A percentile compares a stretch with the other conserved stretches of the same genome.
Evolutionary conservation across 805 yeast species (phyloP).

Genomic region (Tetrapisispora namnaoensis): DNA sequence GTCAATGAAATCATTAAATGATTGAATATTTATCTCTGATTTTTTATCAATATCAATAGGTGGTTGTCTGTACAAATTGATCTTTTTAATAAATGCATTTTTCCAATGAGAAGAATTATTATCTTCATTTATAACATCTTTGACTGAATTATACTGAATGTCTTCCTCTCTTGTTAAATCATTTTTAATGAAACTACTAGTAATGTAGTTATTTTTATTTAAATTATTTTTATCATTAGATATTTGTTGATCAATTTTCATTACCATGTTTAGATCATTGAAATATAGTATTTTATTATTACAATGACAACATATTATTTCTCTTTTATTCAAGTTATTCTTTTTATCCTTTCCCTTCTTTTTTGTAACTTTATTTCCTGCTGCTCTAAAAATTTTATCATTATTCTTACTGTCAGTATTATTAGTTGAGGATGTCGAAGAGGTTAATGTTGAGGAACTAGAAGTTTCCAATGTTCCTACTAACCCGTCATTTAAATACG

Average conservation of each 20-base stretch:
- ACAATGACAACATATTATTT: background rate
- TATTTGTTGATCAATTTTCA: background rate
- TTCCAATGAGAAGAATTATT: background rate
- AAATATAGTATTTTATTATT: constrained; percentile 1
- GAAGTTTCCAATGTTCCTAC: background rate
- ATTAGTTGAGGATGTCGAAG: background rate
- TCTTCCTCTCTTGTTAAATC: background rate
- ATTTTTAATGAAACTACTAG: background rate
- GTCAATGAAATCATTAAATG: background rate
- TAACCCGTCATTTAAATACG: background rate
- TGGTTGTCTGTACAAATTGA: background rate
- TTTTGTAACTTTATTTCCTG: background rate
- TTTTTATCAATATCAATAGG: background rate
- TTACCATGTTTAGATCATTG: background rate
- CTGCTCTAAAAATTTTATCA: background rate
- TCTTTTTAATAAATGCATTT: too few relatives aligned
- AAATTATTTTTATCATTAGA: background rate
- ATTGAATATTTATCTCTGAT: background rate
- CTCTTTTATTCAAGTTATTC: background rate
- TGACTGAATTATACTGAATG: too few relatives aligned
- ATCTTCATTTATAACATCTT: too few relatives aligned
- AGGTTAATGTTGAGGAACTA: background rate
- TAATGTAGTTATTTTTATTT: background rate
- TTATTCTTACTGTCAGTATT: background rate
- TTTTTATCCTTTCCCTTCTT: background rate